A percentile compares a stretch with the other conserved stretches of the same genome.
Conservation (phyloP, 169 alveolate genomes). For the Plasmodium blacklocki region DNA sequence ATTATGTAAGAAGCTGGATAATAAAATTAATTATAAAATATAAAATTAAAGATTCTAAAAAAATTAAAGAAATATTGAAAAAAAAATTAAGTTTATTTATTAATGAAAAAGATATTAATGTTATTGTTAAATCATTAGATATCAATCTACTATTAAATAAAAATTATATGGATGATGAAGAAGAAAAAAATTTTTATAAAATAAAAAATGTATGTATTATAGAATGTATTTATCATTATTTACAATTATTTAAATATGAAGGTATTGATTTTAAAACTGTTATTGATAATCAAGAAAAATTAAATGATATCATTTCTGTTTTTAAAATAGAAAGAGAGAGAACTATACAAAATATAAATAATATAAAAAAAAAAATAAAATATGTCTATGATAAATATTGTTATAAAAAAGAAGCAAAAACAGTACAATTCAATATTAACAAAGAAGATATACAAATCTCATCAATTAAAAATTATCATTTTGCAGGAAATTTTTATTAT, state of each 20-base stretch:
- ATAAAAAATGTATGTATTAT: constrained; percentile 56
- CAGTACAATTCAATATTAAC: constrained; percentile 15
- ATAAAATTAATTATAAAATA: constrained; percentile 44
- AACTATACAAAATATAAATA: constrained; percentile 23
- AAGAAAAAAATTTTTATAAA: constrained; percentile 28
- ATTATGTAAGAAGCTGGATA: constrained; percentile 68
- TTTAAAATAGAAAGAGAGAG: constrained; percentile 45
- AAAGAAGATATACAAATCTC: constrained; percentile 24
- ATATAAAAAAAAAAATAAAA: constrained; percentile 40
- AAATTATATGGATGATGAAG: constrained; percentile 25
- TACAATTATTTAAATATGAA: constrained; percentile 64
- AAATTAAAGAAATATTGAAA: constrained; percentile 61
- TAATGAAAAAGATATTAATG: constrained; percentile 65
- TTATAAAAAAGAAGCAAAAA: constrained; percentile 57
- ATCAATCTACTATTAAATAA: constrained; percentile 25
- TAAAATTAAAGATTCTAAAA: constrained; percentile 51
- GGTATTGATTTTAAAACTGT: constrained; percentile 47
- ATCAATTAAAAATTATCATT: constrained; percentile 12
- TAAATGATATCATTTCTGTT: constrained; percentile 15
- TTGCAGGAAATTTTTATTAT: constrained; percentile 27
- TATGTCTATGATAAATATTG: constrained; percentile 34
- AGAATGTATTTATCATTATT: constrained; percentile 57
- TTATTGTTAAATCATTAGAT: constrained; percentile 55
- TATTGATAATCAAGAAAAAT: constrained; percentile 5
- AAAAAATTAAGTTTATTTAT: constrained; percentile 25